These are phyloP conservation scores for Drechslerella stenobrocha DNA, from an alignment of 2,329 filamentous ascomycete genomes.

Conservation along the genomic window DNA sequence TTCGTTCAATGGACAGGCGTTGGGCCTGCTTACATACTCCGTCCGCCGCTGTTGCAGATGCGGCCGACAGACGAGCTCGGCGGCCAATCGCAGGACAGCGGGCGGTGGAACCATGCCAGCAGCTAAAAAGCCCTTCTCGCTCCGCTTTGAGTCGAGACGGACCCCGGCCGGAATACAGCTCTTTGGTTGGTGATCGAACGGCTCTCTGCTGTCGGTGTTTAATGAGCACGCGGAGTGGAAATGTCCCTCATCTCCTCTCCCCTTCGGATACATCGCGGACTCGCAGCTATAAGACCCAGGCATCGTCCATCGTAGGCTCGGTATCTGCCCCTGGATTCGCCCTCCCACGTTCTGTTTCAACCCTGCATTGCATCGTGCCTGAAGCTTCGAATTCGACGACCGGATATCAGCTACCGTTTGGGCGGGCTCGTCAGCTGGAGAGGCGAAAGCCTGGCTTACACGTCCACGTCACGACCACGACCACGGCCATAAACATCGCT, in stretches of 20 bases:
- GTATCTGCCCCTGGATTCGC: conserved; percentile 10
- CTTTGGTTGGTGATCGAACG: conserved; percentile 1
- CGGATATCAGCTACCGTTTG: background rate
- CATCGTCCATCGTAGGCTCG: conserved; percentile 21
- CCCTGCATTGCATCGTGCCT: conserved; percentile 1
- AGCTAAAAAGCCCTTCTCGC: conserved; percentile 9
- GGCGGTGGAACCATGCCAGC: conserved; percentile 1
- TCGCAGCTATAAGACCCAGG: conserved; percentile 6
- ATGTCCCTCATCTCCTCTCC: conserved; percentile 26
- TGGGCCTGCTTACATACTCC: too few relatives aligned
- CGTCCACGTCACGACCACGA: conserved; percentile 9
- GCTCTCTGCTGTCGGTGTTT: conserved; percentile 7
- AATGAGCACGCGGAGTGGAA: conserved; percentile 18
- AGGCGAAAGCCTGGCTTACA: background rate
- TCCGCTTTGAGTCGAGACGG: conserved; percentile 1
- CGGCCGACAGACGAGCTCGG: background rate
- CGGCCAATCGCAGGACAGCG: background rate
- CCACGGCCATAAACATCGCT: conserved; percentile 1
- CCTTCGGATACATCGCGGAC: conserved; percentile 27
- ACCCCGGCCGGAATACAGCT: background rate
- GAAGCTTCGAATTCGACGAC: conserved; percentile 11
- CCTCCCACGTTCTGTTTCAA: conserved; percentile 4
- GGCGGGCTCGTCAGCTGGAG: background rate
- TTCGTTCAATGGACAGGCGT: too few relatives aligned
- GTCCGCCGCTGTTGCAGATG: too few relatives aligned